A percentile compares a stretch with the other conserved stretches of the same genome.
Conservation (phyloP, 2,329 filamentous ascomycete species). For the Pseudogymnoascus sp. region DNA sequence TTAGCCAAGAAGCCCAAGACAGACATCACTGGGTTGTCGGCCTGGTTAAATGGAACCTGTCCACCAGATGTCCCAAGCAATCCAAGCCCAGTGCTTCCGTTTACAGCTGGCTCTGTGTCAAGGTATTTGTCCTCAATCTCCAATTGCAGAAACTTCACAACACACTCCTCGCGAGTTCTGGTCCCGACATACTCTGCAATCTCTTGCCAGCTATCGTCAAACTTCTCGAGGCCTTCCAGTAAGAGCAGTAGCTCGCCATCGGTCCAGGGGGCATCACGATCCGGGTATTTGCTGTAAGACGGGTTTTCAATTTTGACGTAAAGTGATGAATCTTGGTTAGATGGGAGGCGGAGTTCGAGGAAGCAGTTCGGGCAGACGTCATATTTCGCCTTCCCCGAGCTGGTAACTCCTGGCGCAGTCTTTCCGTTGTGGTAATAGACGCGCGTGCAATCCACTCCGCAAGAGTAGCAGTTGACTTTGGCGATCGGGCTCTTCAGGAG, state of each 20-base stretch:
- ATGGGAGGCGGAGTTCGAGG: conserved; percentile 73
- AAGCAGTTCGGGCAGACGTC: conserved; percentile 90
- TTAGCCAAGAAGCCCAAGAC: conserved; percentile 91
- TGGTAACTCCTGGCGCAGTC: conserved; percentile 28
- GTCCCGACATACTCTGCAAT: conserved; percentile 89
- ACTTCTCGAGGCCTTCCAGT: conserved; percentile 82
- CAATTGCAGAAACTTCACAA: conserved; percentile 89
- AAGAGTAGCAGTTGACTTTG: conserved; percentile 78
- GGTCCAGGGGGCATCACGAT: conserved; percentile 82
- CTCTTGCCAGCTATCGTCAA: conserved; percentile 91
- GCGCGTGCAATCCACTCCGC: conserved; percentile 78
- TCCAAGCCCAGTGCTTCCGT: conserved; percentile 49
- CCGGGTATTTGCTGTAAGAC: conserved; percentile 67
- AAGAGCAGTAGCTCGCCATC: conserved; percentile 84
- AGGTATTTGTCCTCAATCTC: conserved; percentile 98
- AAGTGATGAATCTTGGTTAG: conserved; percentile 67
- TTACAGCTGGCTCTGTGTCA: conserved; percentile 58
- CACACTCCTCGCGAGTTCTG: conserved; percentile 88
- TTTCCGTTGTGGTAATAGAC: conserved; percentile 64
- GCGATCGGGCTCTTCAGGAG: conserved; percentile 56
- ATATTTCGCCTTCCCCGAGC: conserved; percentile 53
- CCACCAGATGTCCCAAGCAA: conserved; percentile 67
- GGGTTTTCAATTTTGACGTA: conserved; percentile 87
- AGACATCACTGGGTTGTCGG: conserved; percentile 93
- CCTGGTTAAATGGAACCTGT: conserved; percentile 79